phyloP scores from a whole-genome alignment of 2,329 filamentous ascomycete species.

The Sporothrix phasma region DNA sequence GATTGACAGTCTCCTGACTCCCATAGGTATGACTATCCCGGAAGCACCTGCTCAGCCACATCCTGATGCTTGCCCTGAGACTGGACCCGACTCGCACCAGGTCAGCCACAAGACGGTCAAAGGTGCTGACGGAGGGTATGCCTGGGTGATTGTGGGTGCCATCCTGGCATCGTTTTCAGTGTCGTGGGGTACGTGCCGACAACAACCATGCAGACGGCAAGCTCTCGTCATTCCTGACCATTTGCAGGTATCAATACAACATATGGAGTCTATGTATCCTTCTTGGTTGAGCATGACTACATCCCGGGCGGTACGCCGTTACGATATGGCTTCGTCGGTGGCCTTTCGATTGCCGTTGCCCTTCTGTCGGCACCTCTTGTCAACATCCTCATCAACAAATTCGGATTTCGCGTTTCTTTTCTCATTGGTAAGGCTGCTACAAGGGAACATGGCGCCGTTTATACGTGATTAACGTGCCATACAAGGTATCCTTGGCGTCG shows the following conservation, averaged over 20 bases:
- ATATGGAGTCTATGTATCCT: conserved; percentile 11
- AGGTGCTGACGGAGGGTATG: not conserved
- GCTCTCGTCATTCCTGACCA: not conserved
- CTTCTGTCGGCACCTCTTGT: not conserved
- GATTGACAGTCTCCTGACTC: not conserved
- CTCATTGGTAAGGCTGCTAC: not conserved
- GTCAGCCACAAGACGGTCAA: not conserved
- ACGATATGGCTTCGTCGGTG: conserved; percentile 13
- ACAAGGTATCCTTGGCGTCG: conserved; percentile 3
- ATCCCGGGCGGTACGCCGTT: conserved; percentile 8
- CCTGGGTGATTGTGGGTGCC: not conserved
- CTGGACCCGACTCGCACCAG: not conserved
- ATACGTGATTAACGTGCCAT: not conserved
- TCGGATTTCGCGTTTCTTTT: not conserved
- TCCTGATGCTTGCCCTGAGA: not conserved
- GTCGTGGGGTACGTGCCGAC: not conserved
- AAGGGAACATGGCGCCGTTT: no score
- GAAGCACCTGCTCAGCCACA: not conserved
- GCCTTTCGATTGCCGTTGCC: conserved; percentile 6
- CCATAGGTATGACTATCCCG: not conserved
- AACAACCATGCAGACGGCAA: not conserved
- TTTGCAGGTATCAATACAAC: conserved; percentile 9
- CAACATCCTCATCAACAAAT: not conserved
- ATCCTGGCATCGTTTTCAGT: not conserved
- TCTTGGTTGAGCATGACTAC: conserved; percentile 2